Percentiles rank a stretch among this genome's conserved stretches.
phyloP scores from a whole-genome alignment of 805 yeast genomes.

The Metschnikowia hibisci region DNA sequence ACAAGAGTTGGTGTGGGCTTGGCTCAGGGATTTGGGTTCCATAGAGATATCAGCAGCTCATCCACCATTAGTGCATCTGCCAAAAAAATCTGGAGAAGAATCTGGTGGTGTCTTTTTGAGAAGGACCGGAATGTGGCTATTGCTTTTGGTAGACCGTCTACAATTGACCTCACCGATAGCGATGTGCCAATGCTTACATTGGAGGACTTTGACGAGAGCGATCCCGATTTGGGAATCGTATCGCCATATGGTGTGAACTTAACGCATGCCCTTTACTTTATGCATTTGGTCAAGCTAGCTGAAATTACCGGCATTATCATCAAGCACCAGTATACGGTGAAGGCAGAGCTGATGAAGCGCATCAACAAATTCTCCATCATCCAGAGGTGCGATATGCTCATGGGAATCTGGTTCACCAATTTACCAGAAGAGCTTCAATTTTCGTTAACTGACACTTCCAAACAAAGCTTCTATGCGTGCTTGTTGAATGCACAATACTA shows the following conservation, averaged over 20 bases:
- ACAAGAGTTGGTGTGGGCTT: conserved; percentile 62
- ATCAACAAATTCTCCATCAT: conserved; percentile 42
- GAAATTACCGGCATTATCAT: conserved; percentile 69
- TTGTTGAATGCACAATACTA: conserved; percentile 66
- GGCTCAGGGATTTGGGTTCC: conserved; percentile 77
- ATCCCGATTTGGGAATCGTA: conserved; percentile 32
- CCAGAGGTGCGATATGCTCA: conserved; percentile 68
- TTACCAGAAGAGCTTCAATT: conserved; percentile 62
- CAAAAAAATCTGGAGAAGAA: conserved; percentile 54
- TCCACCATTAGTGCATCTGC: conserved; percentile 36
- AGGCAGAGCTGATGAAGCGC: conserved; percentile 53
- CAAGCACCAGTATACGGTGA: conserved; percentile 66
- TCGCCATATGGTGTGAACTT: conserved; percentile 44
- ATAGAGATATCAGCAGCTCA: conserved; percentile 48
- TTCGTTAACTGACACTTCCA: conserved; percentile 49
- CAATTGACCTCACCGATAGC: conserved; percentile 67
- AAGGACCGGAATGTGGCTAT: conserved; percentile 68
- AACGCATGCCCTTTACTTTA: conserved; percentile 53
- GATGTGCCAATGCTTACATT: conserved; percentile 68
- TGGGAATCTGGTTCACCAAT: conserved; percentile 72
- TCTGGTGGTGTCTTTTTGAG: conserved; percentile 76
- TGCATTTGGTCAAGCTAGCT: conserved; percentile 60
- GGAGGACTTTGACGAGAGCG: conserved; percentile 61
- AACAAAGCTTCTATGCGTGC: conserved; percentile 56
- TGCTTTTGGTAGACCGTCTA: conserved; percentile 70